Percentiles rank a stretch among this genome's conserved stretches.
Conservation (phyloP, 1,284 basidiomycete species). For the Papiliotrema laurentii region DNA sequence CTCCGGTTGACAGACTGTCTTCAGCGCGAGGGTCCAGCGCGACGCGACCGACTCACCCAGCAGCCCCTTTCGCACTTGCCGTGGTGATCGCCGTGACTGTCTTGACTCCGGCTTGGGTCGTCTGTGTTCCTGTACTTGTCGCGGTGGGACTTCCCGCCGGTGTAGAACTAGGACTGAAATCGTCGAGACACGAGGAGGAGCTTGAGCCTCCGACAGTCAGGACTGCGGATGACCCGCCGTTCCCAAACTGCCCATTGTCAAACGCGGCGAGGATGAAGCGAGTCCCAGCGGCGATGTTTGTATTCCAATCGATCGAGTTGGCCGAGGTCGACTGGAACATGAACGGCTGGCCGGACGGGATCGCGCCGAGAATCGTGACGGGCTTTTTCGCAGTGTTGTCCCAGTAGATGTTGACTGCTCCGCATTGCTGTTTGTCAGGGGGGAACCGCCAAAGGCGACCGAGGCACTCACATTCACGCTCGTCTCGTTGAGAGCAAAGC, state of each 20-base stretch:
- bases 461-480: conserved; percentile 21
- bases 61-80: conserved; percentile 14
- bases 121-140: conserved; percentile 7
- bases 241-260: conserved; percentile 17
- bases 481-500: conserved; percentile 35
- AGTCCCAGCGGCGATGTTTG: conserved; percentile 32
- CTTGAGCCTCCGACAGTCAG: conserved; percentile 22
- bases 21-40: neutral
- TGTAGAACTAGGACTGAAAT: conserved; percentile 31
- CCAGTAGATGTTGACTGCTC: conserved; percentile 31
- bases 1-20: conserved; percentile 24
- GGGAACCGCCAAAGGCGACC: neutral
- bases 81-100: conserved; percentile 35
- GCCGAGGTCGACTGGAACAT: conserved; percentile 12
- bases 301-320: conserved; percentile 22
- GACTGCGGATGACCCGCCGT: conserved; percentile 32
- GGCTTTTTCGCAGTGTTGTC: conserved; percentile 22
- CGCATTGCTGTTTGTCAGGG: conserved; percentile 23
- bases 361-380: conserved; percentile 35
- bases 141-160: conserved; percentile 16
- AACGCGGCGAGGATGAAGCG: conserved; percentile 35
- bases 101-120: conserved; percentile 23
- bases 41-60: conserved; percentile 14
- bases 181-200: conserved; percentile 23
- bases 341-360: conserved; percentile 38